A percentile compares a stretch with the other conserved stretches of the same genome.
Evolutionary conservation across 2,329 filamentous ascomycete species (phyloP).

Genomic region (Tolypocladium cylindrosporum): DNA sequence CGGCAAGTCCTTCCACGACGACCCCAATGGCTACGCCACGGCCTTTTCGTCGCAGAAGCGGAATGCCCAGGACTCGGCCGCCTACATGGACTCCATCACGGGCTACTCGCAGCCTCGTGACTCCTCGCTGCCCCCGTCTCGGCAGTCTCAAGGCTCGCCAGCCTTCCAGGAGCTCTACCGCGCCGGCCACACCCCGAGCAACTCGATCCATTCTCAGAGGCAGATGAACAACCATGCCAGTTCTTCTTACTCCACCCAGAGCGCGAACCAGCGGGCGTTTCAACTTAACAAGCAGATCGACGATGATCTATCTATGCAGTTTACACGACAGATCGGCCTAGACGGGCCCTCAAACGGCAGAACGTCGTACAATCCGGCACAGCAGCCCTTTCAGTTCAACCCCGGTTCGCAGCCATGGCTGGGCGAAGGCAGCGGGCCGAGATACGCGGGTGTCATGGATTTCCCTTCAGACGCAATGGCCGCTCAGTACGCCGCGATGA

Average conservation of each 20-base stretch:
- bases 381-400: slow-evolving; percentile 35
- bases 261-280: slow-evolving; percentile 24
- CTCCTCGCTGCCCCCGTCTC: slow-evolving; percentile 44
- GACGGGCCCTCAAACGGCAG: slow-evolving; percentile 15
- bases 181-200: slow-evolving; percentile 29
- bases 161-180: slow-evolving; percentile 22
- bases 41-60: slow-evolving; percentile 20
- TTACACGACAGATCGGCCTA: slow-evolving; percentile 22
- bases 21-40: slow-evolving; percentile 12
- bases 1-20: slow-evolving; percentile 11
- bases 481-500: slow-evolving; percentile 15
- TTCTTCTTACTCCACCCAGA: slow-evolving; percentile 39
- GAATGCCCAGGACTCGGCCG: slow-evolving; percentile 21
- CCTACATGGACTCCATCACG: slow-evolving; percentile 29
- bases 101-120: slow-evolving; percentile 35
- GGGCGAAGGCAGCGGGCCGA: slow-evolving; percentile 15
- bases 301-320: slow-evolving; percentile 24
- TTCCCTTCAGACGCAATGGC: slow-evolving; percentile 20
- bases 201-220: slow-evolving; percentile 37
- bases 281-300: slow-evolving; percentile 26
- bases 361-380: slow-evolving; percentile 16
- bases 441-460: slow-evolving; percentile 20
- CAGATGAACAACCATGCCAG: slow-evolving; percentile 31
- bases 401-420: slow-evolving; percentile 37
- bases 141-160: slow-evolving; percentile 38